phyloP scores from a whole-genome alignment of 2,329 filamentous ascomycete genomes.

The Podosphaera xanthii region DNA sequence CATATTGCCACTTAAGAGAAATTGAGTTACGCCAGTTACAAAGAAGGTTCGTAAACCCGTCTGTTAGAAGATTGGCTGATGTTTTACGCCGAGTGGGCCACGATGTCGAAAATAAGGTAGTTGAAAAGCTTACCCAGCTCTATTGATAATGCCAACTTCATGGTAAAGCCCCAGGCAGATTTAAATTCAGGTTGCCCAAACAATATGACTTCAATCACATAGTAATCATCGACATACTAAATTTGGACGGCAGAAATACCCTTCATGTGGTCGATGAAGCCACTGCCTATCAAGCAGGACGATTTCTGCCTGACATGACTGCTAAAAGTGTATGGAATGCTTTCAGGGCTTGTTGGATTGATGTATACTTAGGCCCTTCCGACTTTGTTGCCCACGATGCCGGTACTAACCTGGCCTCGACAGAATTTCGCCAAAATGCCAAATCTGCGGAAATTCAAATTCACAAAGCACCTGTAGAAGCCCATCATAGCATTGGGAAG shows the following conservation, averaged over 20 bases:
- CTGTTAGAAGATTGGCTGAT: not conserved
- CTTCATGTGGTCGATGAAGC: constrained; percentile 2
- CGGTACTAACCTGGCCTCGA: constrained; percentile 2
- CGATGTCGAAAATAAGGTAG: not conserved
- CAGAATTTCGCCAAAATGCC: constrained; percentile 1
- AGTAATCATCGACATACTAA: constrained; percentile 2
- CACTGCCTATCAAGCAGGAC: constrained; percentile 1
- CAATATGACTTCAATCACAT: constrained; percentile 2
- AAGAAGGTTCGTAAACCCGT: not conserved
- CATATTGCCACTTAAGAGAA: not conserved
- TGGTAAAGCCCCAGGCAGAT: not conserved
- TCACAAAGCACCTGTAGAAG: not conserved
- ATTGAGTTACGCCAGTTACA: not conserved
- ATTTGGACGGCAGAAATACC: not conserved
- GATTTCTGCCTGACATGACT: constrained; percentile 1
- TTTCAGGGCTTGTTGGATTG: constrained; percentile 2
- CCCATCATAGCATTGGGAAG: constrained; percentile 1
- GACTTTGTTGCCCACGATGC: not conserved
- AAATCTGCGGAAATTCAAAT: not conserved
- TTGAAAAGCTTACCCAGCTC: not conserved
- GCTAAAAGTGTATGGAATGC: not conserved
- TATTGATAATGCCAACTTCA: not conserved
- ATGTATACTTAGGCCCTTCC: constrained; percentile 1
- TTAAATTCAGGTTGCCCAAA: not conserved
- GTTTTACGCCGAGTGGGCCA: not conserved